Conservation (phyloP, 352 stramenopile genomes). For the Phytophthora foliorum region DNA sequence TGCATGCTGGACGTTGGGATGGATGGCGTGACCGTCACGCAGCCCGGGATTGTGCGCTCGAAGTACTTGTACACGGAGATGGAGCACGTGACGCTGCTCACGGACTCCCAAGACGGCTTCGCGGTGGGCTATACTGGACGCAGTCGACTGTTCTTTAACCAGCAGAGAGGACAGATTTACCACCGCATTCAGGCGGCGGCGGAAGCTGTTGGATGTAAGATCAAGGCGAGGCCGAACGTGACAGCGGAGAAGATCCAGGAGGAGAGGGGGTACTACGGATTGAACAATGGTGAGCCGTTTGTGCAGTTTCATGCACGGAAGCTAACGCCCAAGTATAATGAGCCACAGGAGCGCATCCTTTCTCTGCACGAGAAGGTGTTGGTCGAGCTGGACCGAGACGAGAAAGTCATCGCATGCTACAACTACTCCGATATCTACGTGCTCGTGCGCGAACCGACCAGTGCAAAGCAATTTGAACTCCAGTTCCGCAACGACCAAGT, state of each 20-base stretch:
- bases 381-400: conserved; percentile 67
- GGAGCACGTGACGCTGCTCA: conserved; percentile 69
- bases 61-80: conserved; percentile 88
- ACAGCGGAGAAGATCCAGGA: conserved; percentile 57
- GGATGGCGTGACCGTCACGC: conserved; percentile 62
- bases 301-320: conserved; percentile 82
- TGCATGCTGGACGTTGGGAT: conserved; percentile 70
- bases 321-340: conserved; percentile 68
- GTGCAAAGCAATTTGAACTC: conserved; percentile 71
- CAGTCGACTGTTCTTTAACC: conserved; percentile 77
- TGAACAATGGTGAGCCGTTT: conserved; percentile 62
- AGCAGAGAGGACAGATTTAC: conserved; percentile 63
- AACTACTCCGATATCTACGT: conserved; percentile 78
- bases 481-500: conserved; percentile 76
- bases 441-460: conserved; percentile 62
- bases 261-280: conserved; percentile 55
- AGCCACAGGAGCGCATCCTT: conserved; percentile 58
- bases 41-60: conserved; percentile 57
- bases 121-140: conserved; percentile 75
- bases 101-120: conserved; percentile 69
- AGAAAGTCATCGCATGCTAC: conserved; percentile 65
- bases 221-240: conserved; percentile 48
- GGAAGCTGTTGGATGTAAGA: conserved; percentile 62
- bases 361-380: conserved; percentile 79
- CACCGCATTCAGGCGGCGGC: conserved; percentile 66